Percentiles rank a stretch among this genome's conserved stretches.
Evolutionary conservation across 805 yeast genomes (phyloP).

Genomic region (Ascoidea rubescens): DNA sequence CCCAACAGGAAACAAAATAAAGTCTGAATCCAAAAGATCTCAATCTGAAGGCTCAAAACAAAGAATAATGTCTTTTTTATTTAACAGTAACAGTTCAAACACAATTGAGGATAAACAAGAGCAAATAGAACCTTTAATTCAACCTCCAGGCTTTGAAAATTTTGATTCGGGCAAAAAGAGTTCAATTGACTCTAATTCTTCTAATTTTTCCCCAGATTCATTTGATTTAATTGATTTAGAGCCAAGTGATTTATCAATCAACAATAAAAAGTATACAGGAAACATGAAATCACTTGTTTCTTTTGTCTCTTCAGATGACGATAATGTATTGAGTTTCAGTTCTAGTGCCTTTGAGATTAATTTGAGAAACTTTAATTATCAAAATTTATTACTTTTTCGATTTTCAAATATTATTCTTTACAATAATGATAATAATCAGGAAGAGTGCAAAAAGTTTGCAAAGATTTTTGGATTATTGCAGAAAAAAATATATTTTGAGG

Average conservation of each 20-base stretch:
- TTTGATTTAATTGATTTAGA: conserved; percentile 2
- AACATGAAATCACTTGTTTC: conserved; percentile 7
- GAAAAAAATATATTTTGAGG: conserved; percentile 8
- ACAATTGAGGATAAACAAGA: background rate
- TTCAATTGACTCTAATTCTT: background rate
- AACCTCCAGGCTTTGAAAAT: background rate
- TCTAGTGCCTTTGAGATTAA: conserved; percentile 8
- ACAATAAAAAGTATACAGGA: conserved; percentile 6
- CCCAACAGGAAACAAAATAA: background rate
- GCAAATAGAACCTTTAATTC: no score
- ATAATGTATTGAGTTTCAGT: conserved; percentile 5
- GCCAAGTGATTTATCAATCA: conserved; percentile 5
- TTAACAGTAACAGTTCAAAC: background rate
- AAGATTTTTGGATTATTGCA: conserved; percentile 9
- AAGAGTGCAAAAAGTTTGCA: conserved; percentile 8
- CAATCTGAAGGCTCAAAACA: background rate
- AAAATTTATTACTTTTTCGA: conserved; percentile 6
- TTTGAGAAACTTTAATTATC: conserved; percentile 9
- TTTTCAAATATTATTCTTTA: conserved; percentile 9
- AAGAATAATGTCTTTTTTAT: background rate
- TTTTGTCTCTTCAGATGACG: conserved; percentile 6
- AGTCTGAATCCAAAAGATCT: background rate
- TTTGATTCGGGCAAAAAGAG: background rate
- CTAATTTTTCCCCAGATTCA: background rate
- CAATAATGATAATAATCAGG: conserved; percentile 8